Conservation (phyloP, 1,284 basidiomycete genomes). For the Naganishia sp. region DNA sequence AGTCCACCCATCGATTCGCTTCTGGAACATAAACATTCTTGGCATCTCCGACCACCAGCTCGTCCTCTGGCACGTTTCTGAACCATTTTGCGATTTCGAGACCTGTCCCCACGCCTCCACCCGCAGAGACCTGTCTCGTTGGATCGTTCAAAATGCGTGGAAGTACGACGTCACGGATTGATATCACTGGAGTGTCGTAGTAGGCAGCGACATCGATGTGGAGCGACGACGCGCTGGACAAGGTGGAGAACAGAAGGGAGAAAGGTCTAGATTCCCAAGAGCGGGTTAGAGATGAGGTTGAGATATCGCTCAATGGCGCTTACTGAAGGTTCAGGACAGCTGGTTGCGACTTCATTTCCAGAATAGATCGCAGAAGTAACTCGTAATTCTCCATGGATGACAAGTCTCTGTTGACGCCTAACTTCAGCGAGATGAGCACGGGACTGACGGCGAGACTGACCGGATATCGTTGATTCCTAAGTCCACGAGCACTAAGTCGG, state of each 20-base stretch:
- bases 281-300: neutral
- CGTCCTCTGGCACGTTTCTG: constrained; percentile 42
- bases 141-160: constrained; percentile 47
- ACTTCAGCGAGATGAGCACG: constrained; percentile 9
- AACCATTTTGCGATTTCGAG: constrained; percentile 44
- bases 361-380: constrained; percentile 43
- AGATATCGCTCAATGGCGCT: constrained; percentile 28
- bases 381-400: constrained; percentile 45
- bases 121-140: constrained; percentile 40
- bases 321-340: constrained; percentile 52
- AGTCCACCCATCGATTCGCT: constrained; percentile 44
- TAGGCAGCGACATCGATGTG: constrained; percentile 49
- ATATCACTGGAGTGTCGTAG: constrained; percentile 50
- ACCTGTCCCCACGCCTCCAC: constrained; percentile 13
- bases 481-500: constrained; percentile 48
- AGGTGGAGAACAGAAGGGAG: constrained; percentile 48
- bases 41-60: constrained; percentile 41
- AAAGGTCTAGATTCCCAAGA: constrained; percentile 43
- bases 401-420: constrained; percentile 13
- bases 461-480: constrained; percentile 50
- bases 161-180: constrained; percentile 48
- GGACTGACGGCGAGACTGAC: constrained; percentile 18
- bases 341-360: constrained; percentile 46
- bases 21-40: constrained; percentile 40
- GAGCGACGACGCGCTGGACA: constrained; percentile 46